Percentiles rank a stretch among this genome's conserved stretches.
phyloP scores from a whole-genome alignment of 208 protist genomes.

The Trypanosoma cruzi region DNA sequence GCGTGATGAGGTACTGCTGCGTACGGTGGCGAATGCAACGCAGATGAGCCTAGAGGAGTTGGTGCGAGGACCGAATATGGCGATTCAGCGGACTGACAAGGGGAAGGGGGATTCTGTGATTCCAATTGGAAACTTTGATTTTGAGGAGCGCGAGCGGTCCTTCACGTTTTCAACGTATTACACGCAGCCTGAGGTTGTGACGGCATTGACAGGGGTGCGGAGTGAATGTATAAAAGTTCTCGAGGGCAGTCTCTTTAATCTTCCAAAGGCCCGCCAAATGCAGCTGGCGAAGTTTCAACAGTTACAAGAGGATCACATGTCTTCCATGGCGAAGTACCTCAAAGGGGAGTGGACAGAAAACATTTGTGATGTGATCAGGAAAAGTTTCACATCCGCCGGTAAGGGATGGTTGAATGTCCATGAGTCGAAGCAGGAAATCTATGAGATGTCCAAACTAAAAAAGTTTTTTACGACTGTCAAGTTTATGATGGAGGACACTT shows the following conservation, averaged over 20 bases:
- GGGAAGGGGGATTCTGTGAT: constrained; percentile 70
- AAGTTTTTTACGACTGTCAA: constrained; percentile 97
- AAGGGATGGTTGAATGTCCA: constrained; percentile 98
- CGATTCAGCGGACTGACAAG: constrained; percentile 61
- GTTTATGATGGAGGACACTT: constrained; percentile 98
- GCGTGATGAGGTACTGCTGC: constrained; percentile 70
- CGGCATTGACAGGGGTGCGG: constrained; percentile 86
- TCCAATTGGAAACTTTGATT: constrained; percentile 64
- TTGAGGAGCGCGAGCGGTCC: constrained; percentile 69
- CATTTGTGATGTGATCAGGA: constrained; percentile 88
- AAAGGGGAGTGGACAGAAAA: constrained; percentile 91
- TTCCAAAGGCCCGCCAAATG: constrained; percentile 92
- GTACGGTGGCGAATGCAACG: constrained; percentile 78
- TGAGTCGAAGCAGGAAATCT: constrained; percentile 95
- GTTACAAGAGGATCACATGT: constrained; percentile 84
- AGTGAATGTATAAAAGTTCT: constrained; percentile 91
- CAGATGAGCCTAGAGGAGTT: constrained; percentile 90
- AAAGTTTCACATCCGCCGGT: constrained; percentile 91
- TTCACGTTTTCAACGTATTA: constrained; percentile 95
- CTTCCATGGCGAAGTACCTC: constrained; percentile 70
- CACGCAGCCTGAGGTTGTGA: constrained; percentile 93
- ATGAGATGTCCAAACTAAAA: constrained; percentile 98
- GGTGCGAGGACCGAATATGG: constrained; percentile 77
- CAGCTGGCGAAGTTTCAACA: constrained; percentile 83
- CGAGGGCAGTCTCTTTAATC: constrained; percentile 86